Evolutionary conservation across 257 asterid genomes (phyloP).

Genomic region (Solanum piurae): DNA sequence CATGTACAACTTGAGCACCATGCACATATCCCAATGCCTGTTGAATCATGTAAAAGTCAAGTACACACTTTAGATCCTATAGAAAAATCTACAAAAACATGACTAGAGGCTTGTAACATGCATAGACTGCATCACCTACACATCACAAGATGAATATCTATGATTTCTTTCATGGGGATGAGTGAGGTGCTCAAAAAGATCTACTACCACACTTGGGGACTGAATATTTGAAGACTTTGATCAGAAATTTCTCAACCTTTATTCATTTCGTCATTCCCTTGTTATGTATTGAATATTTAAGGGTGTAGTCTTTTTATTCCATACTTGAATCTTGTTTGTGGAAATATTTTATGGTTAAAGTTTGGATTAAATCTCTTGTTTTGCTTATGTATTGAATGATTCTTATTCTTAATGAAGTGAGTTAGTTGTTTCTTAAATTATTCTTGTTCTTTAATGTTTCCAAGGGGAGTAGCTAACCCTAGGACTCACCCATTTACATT

Average conservation of each 20-base stretch:
- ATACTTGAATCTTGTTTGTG: background rate
- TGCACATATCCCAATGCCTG: conserved; percentile 95
- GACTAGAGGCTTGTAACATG: background rate
- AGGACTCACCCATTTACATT: background rate
- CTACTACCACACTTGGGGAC: background rate
- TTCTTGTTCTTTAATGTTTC: background rate
- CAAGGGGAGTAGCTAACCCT: background rate
- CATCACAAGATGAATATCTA: background rate
- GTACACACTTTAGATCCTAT: background rate
- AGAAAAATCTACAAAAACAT: background rate
- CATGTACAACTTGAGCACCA: conserved; percentile 84
- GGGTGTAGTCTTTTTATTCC: background rate
- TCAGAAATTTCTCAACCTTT: background rate
- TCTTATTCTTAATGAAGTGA: background rate
- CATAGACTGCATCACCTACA: background rate
- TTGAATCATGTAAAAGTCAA: background rate
- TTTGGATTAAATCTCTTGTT: background rate
- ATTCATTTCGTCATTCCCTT: background rate
- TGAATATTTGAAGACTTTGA: background rate
- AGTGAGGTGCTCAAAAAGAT: background rate
- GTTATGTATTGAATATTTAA: background rate
- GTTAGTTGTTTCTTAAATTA: background rate
- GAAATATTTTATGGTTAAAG: background rate
- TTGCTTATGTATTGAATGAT: background rate
- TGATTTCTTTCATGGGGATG: background rate